phyloP scores from a whole-genome alignment of 2,329 filamentous ascomycete genomes.

The Botrytis sinoallii region DNA sequence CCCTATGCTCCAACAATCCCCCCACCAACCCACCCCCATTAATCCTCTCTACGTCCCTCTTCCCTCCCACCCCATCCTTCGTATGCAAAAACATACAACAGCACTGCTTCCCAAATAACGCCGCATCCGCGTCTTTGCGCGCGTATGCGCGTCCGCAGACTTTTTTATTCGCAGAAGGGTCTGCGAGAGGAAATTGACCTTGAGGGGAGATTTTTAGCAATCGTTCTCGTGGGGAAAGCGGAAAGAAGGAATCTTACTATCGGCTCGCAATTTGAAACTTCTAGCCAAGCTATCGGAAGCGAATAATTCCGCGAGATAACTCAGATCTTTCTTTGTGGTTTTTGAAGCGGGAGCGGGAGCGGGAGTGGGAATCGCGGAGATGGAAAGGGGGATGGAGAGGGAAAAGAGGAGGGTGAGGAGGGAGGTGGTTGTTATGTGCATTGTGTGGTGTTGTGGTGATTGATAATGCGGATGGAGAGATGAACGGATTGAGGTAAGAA shows the following conservation, averaged over 20 bases:
- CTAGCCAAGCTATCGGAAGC: background rate
- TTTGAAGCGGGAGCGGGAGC: background rate
- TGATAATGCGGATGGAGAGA: background rate
- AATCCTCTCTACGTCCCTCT: background rate
- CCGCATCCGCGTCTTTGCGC: no score
- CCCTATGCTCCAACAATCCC: background rate
- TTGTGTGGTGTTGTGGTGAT: conserved; percentile 27
- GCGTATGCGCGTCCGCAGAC: background rate
- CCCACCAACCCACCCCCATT: background rate
- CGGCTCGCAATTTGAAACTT: background rate
- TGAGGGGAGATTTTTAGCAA: background rate
- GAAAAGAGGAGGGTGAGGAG: conserved; percentile 5
- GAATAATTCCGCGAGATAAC: background rate
- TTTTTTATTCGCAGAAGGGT: background rate
- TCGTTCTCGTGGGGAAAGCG: background rate
- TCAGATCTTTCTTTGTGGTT: conserved; percentile 1
- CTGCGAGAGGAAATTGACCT: conserved; percentile 4
- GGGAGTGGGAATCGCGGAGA: background rate
- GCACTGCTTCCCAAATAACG: background rate
- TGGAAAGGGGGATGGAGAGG: background rate
- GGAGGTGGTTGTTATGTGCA: conserved; percentile 41
- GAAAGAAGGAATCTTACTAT: background rate
- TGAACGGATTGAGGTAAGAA: no score
- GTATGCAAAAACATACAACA: conserved; percentile 7
- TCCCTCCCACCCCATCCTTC: background rate